phyloP scores from a whole-genome alignment of 2,329 filamentous ascomycete species.

The Penicillium sp. region DNA sequence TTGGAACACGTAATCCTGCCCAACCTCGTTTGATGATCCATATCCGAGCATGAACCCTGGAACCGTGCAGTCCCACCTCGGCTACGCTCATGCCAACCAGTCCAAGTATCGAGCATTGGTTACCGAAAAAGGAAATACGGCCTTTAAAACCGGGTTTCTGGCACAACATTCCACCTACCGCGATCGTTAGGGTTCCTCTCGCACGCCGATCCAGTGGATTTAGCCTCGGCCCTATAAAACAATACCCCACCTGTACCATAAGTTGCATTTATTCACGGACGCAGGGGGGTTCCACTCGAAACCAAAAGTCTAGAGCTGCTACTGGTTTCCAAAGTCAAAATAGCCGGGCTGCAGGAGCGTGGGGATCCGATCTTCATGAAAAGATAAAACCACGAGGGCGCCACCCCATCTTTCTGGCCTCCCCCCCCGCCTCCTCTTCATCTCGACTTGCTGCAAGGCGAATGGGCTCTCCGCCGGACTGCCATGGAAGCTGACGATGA shows the following conservation, averaged over 20 bases:
- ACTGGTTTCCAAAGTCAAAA: conserved; percentile 5
- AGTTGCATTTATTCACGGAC: conserved; percentile 1
- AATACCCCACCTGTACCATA: conserved; percentile 10
- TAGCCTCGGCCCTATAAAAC: conserved; percentile 15
- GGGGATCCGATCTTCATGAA: conserved; percentile 8
- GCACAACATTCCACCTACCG: neutral
- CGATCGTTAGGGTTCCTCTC: neutral
- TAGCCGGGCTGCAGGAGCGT: conserved; percentile 1
- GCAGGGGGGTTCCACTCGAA: conserved; percentile 3
- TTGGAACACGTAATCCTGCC: neutral
- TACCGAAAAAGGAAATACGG: neutral
- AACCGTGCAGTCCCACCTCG: neutral
- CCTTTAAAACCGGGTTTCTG: neutral
- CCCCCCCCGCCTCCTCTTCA: neutral
- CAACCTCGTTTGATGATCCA: neutral
- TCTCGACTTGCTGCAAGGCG: neutral
- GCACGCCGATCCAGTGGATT: conserved; percentile 13
- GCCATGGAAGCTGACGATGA: conserved; percentile 13
- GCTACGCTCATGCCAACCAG: neutral
- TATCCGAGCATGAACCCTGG: neutral
- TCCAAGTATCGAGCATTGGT: neutral
- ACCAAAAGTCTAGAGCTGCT: conserved; percentile 6
- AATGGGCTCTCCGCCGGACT: conserved; percentile 8
- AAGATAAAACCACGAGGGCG: conserved; percentile 14
- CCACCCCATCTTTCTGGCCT: neutral